Conservation (phyloP, 192 early-diverging fungal genomes). For the Endogone sp. region DNA sequence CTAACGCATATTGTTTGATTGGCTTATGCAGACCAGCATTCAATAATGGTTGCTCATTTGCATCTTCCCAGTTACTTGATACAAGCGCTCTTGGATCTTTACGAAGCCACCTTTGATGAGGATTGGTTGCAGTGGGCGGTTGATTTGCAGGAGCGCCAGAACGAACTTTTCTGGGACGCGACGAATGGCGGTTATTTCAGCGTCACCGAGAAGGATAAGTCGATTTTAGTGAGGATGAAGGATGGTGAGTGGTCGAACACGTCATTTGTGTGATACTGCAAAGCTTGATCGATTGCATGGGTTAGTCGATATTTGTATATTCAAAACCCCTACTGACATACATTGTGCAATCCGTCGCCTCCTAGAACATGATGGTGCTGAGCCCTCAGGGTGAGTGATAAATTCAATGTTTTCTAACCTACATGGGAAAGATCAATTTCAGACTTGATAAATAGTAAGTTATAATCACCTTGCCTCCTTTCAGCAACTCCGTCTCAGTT, state of each 20-base stretch:
- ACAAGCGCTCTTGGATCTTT: constrained; percentile 52
- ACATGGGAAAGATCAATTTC: too few relatives aligned
- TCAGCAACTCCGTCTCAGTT: constrained; percentile 47
- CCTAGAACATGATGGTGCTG: constrained; percentile 61
- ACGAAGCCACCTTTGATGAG: constrained; percentile 45
- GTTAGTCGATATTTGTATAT: neutral
- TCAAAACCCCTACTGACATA: neutral
- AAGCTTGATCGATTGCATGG: too few relatives aligned
- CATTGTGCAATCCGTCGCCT: neutral
- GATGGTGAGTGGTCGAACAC: constrained; percentile 34
- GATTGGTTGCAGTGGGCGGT: constrained; percentile 55
- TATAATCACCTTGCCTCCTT: neutral
- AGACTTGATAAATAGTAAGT: too few relatives aligned
- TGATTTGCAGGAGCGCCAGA: constrained; percentile 51
- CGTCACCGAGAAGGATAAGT: constrained; percentile 31
- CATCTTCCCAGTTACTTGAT: constrained; percentile 44
- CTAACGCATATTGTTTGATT: neutral
- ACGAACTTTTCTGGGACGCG: constrained; percentile 53
- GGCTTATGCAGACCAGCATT: neutral
- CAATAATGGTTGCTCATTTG: too few relatives aligned
- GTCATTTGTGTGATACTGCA: too few relatives aligned
- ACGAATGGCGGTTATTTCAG: constrained; percentile 45
- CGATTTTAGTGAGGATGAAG: constrained; percentile 48
- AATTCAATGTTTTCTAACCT: too few relatives aligned
- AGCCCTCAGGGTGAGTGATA: constrained; percentile 51